Evolutionary conservation across 2,329 filamentous ascomycete species (phyloP).

Genomic region (Penicillium concentricum): DNA sequence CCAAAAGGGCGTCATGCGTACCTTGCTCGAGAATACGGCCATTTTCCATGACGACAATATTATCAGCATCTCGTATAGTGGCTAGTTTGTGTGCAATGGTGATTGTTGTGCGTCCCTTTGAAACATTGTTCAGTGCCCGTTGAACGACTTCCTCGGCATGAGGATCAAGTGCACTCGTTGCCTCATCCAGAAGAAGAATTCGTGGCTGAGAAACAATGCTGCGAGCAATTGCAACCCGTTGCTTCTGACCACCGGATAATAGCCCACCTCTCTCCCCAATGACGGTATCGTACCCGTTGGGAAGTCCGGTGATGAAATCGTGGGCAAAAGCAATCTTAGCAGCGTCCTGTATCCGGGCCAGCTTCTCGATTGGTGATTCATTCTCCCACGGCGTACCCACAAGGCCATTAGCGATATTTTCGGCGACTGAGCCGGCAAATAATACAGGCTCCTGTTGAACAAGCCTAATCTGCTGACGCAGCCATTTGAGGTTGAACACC

Average conservation of each 20-base stretch:
- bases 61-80: slow-evolving; percentile 46
- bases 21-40: slow-evolving; percentile 48
- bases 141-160: slow-evolving; percentile 85
- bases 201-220: slow-evolving; percentile 79
- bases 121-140: slow-evolving; percentile 71
- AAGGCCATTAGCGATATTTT: slow-evolving; percentile 67
- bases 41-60: slow-evolving; percentile 47
- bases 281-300: slow-evolving; percentile 78
- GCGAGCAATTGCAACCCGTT: slow-evolving; percentile 82
- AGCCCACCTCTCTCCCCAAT: slow-evolving; percentile 82
- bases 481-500: slow-evolving; percentile 31
- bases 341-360: slow-evolving; percentile 17
- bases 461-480: slow-evolving; percentile 25
- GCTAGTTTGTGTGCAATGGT: slow-evolving; percentile 48
- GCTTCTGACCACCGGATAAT: slow-evolving; percentile 87
- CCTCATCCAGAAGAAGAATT: slow-evolving; percentile 84
- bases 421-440: slow-evolving; percentile 77
- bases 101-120: slow-evolving; percentile 50
- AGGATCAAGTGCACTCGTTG: slow-evolving; percentile 83
- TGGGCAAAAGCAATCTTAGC: slow-evolving; percentile 58
- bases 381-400: slow-evolving; percentile 67
- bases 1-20: slow-evolving; percentile 40
- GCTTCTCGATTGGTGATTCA: slow-evolving; percentile 54
- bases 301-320: slow-evolving; percentile 72
- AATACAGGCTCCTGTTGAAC: slow-evolving; percentile 70